phyloP scores from a whole-genome alignment of 2,329 filamentous ascomycete genomes.

The Hymenotorrendiella dingleyae region DNA sequence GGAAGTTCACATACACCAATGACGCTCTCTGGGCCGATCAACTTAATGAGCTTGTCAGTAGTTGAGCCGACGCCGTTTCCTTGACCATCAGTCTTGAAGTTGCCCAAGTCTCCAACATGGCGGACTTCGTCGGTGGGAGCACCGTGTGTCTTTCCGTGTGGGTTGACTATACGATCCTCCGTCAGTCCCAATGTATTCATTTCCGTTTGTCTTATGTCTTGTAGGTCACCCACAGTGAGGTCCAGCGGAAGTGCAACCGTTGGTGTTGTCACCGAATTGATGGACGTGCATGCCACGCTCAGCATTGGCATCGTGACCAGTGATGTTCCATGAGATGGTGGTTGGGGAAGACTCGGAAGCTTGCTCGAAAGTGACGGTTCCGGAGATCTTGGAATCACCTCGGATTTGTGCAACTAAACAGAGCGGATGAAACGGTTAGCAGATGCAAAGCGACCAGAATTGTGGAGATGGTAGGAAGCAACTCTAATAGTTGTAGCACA shows the following conservation, averaged over 20 bases:
- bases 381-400: constrained; percentile 93
- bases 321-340: constrained; percentile 86
- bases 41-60: constrained; percentile 79
- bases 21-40: constrained; percentile 92
- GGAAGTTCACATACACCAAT: constrained; percentile 63
- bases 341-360: constrained; percentile 73
- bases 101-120: constrained; percentile 96
- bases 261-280: constrained; percentile 99
- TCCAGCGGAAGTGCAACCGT: constrained; percentile 96
- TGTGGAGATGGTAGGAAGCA: no score
- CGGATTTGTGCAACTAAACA: constrained; percentile 84
- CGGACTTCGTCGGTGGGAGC: constrained; percentile 75
- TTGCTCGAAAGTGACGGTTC: constrained; percentile 95
- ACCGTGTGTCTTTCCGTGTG: constrained; percentile 85
- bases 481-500: not conserved
- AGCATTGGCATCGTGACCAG: constrained; percentile 87
- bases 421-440: constrained; percentile 9
- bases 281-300: constrained; percentile 98
- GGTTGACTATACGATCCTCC: constrained; percentile 67
- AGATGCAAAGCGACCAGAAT: not conserved
- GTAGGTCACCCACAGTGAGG: constrained; percentile 88
- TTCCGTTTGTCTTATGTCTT: no score
- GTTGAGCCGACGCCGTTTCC: constrained; percentile 81
- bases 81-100: constrained; percentile 91
- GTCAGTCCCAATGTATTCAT: no score